Evolutionary conservation across 2,329 filamentous ascomycete genomes (phyloP).

Genomic region (Penicillium sp.): DNA sequence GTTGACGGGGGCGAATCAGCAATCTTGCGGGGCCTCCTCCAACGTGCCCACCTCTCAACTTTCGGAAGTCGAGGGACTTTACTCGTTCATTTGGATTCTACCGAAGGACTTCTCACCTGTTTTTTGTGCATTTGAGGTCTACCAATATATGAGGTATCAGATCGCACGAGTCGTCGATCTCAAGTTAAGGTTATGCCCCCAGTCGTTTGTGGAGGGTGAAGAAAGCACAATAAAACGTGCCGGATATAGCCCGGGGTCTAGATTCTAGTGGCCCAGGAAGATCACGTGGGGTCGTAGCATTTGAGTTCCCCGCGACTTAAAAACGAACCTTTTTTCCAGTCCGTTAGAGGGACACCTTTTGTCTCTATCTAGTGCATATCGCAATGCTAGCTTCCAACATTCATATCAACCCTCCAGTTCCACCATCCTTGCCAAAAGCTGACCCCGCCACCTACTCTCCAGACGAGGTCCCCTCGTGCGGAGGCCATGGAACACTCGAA

Average conservation of each 20-base stretch:
- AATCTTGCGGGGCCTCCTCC: background rate
- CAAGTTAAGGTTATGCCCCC: background rate
- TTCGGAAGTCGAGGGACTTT: background rate
- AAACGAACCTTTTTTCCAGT: background rate
- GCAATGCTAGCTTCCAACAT: constrained; percentile 26
- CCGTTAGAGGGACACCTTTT: constrained; percentile 4
- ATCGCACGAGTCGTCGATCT: background rate
- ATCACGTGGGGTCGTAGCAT: constrained; percentile 23
- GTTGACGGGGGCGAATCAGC: constrained; percentile 6
- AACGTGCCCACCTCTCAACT: background rate
- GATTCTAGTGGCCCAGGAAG: constrained; percentile 21
- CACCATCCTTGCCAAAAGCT: constrained; percentile 17
- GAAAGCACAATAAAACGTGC: background rate
- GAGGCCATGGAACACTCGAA: constrained; percentile 32
- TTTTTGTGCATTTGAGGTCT: background rate
- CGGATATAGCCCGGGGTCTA: constrained; percentile 14
- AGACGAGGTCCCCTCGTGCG: constrained; percentile 27
- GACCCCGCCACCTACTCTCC: constrained; percentile 24
- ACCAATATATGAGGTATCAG: background rate
- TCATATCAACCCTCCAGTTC: constrained; percentile 19
- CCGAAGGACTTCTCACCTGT: background rate
- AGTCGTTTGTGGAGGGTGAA: constrained; percentile 5
- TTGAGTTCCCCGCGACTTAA: constrained; percentile 23
- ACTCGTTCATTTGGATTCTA: background rate
- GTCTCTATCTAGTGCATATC: constrained; percentile 6